These are phyloP conservation scores for Hyaloscypha variabilis DNA, from an alignment of 495 filamentous ascomycete species.

Conservation along the genomic window DNA sequence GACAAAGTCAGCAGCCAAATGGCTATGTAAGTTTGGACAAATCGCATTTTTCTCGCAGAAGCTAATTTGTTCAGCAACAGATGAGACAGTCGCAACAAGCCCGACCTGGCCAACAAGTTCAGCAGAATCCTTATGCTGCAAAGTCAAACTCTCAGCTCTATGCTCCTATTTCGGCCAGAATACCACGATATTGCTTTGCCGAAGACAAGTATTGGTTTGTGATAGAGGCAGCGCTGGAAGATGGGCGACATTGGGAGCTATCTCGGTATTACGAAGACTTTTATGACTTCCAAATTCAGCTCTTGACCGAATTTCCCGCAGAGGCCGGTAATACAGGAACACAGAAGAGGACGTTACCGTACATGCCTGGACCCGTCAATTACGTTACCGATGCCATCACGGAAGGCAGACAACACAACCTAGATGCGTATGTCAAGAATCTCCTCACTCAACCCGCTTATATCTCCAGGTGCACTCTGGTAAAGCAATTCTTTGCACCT, in stretches of 20 bases:
- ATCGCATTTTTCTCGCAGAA: background rate
- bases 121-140: constrained; percentile 35
- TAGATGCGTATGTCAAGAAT: constrained; percentile 94
- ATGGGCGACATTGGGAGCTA: constrained; percentile 89
- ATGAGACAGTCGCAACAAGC: constrained; percentile 34
- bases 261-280: constrained; percentile 97
- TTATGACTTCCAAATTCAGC: constrained; percentile 96
- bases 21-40: constrained; percentile 40
- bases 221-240: constrained; percentile 88
- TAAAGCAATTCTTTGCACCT: constrained; percentile 88
- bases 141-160: constrained; percentile 47
- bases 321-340: constrained; percentile 84
- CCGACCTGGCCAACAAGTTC: constrained; percentile 31
- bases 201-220: constrained; percentile 99
- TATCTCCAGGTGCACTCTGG: constrained; percentile 79
- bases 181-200: constrained; percentile 93
- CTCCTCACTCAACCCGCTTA: constrained; percentile 80
- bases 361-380: constrained; percentile 97
- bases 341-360: constrained; percentile 83
- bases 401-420: constrained; percentile 84
- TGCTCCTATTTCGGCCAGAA: constrained; percentile 70
- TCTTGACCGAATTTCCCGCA: constrained; percentile 89
- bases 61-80: constrained; percentile 26
- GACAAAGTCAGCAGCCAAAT: constrained; percentile 47
- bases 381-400: constrained; percentile 98